Evolutionary conservation across 75 land plant genomes (phyloP), one percentile per base, ranked within the genome.

Genomic region (Sequoia sempervirens): DNA sequence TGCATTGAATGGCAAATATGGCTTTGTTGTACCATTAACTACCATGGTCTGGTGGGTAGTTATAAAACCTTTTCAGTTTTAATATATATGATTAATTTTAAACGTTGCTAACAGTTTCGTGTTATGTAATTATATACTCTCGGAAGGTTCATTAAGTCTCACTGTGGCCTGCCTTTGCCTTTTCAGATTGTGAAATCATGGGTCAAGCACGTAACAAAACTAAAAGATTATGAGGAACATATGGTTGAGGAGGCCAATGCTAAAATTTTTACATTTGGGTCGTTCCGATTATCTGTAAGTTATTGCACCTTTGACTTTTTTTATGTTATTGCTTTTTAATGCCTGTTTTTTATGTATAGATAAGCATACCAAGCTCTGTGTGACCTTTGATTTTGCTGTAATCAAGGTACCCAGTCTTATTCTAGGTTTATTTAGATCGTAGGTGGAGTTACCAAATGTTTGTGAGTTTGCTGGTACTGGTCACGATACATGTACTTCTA

Each of bases 181-280:
- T 78, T 66, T 46, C 82, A 96, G 98, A 91, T 96, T 85, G 96
- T 87, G 1, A 91, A 87, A 40, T 26, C 54, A 69, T 96, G 98
- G 98, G 98, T 96, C 64, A 96, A 94, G 89, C 86, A 90, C 41
- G 82, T 96, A 20, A 92, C 92, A 36, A 83, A 86, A 1, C 85
- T 88, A 69, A 92, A 88, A 79, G 94, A 94, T 1, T 94, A 88
- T 84, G 88, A 84, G 80, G 96, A 96, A 30, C 94, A 96, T 73
- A 84, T 91, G 83, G 90, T 91, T 66, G 93, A 92, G 76, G 95
- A 93, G 50, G 95, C 99, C 37, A 94, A 92, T 85, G 95, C 96
- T 82, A 87, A 92, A 79, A 93, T 96, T 38, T 90, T 93, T 75
- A 96, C 99, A 61, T 96, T 93, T 87, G 99, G 99, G 28, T 96